Percentiles rank a stretch among this genome's conserved stretches.
These are phyloP conservation scores for Eimeria zaria DNA, from an alignment of 169 alveolate genomes.

Conservation along the genomic window DNA sequence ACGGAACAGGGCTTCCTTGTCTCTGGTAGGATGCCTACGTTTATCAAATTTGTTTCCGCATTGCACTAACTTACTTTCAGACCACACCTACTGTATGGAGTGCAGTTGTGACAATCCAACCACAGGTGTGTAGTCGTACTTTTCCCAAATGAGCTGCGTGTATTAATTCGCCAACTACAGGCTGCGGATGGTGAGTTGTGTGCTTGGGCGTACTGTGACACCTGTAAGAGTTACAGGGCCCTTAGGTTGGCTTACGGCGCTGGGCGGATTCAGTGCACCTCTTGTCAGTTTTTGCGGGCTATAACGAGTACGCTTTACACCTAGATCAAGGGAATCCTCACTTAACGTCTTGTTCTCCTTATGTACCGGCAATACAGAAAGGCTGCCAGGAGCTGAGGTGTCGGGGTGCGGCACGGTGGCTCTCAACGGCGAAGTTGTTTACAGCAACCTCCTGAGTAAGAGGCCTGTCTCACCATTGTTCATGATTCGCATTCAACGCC, in stretches of 20 bases:
- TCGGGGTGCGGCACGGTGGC: slow-evolving; percentile 83
- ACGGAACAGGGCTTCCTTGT: slow-evolving; percentile 80
- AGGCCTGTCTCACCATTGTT: not conserved
- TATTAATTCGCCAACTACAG: not conserved
- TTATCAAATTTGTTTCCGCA: not conserved
- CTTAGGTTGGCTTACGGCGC: slow-evolving; percentile 81
- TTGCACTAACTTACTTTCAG: not conserved
- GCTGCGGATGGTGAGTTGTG: slow-evolving; percentile 79
- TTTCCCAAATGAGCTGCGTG: not conserved
- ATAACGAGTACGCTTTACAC: slow-evolving; percentile 26
- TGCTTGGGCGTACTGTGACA: not conserved
- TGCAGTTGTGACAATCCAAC: slow-evolving; percentile 77
- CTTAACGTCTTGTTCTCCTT: not conserved
- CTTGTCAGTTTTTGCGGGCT: slow-evolving; percentile 74
- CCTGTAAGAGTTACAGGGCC: not conserved
- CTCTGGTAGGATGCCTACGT: slow-evolving; percentile 14
- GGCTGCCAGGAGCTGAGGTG: slow-evolving; percentile 81
- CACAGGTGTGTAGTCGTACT: slow-evolving; percentile 15
- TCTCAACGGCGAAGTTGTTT: slow-evolving; percentile 77
- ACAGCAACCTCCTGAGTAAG: slow-evolving; percentile 30
- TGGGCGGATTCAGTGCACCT: slow-evolving; percentile 80
- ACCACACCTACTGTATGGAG: slow-evolving; percentile 76
- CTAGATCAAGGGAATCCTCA: not conserved
- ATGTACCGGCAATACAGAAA: not conserved
- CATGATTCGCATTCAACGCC: not conserved